phyloP scores from a whole-genome alignment of 23 red algal species.

The Pyropia yezoensis region DNA sequence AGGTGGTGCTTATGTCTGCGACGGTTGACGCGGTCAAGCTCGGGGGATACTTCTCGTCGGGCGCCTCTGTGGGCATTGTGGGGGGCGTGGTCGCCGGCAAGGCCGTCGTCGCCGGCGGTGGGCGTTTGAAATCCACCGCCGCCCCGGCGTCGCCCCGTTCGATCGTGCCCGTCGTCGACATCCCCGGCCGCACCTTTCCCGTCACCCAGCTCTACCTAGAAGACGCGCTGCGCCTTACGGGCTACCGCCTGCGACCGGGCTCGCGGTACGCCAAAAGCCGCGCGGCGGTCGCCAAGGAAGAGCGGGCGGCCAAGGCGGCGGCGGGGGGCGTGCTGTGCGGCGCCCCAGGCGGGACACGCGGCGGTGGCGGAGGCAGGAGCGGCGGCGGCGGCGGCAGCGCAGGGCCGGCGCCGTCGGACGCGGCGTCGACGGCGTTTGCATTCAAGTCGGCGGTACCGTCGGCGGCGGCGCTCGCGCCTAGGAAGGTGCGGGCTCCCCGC shows the following conservation, averaged over 20 bases:
- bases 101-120: neutral
- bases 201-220: constrained; percentile 70
- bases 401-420: too few species aligned
- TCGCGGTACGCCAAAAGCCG: constrained; percentile 44
- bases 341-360: too few species aligned
- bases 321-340: neutral
- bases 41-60: constrained; percentile 35
- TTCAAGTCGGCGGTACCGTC: too few species aligned
- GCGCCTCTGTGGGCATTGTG: neutral
- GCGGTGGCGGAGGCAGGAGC: too few species aligned
- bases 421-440: too few species aligned
- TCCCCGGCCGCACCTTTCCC: constrained; percentile 84
- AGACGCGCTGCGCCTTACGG: constrained; percentile 39
- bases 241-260: constrained; percentile 41
- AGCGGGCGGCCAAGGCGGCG: neutral
- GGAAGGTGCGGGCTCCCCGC: too few species aligned
- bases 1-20: constrained; percentile 82
- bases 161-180: constrained; percentile 48
- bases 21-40: constrained; percentile 82
- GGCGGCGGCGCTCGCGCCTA: too few species aligned
- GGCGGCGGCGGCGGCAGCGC: too few species aligned
- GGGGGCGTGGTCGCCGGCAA: too few species aligned
- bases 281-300: neutral
- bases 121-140: neutral
- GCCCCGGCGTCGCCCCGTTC: too few species aligned